These are phyloP conservation scores for Globisporangium echinulatum DNA, from an alignment of 352 stramenopile genomes.

Conservation along the genomic window DNA sequence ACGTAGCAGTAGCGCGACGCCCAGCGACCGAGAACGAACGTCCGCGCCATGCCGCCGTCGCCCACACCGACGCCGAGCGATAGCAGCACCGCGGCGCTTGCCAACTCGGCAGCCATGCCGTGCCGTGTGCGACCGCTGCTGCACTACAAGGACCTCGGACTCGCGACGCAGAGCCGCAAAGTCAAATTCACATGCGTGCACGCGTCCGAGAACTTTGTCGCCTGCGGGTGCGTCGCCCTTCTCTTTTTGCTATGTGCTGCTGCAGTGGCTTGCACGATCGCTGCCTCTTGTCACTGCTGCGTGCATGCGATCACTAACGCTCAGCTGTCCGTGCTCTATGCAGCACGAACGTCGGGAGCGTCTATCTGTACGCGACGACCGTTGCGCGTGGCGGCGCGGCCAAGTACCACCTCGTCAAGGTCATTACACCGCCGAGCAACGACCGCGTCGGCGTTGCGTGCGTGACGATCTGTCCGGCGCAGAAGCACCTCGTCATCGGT, in stretches of 20 bases:
- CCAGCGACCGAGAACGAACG: too few species aligned
- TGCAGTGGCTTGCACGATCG: background rate
- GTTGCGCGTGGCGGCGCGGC: slow-evolving; percentile 19
- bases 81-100: slow-evolving; percentile 3
- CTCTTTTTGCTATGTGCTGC: background rate
- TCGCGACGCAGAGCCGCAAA: slow-evolving; percentile 57
- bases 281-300: too few species aligned
- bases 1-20: too few species aligned
- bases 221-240: slow-evolving; percentile 49
- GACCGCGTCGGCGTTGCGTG: slow-evolving; percentile 69
- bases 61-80: slow-evolving; percentile 6
- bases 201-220: slow-evolving; percentile 81
- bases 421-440: slow-evolving; percentile 66
- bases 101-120: slow-evolving; percentile 7
- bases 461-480: slow-evolving; percentile 71
- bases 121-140: slow-evolving; percentile 50
- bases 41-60: too few species aligned
- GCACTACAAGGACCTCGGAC: slow-evolving; percentile 62
- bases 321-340: background rate
- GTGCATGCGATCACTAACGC: too few species aligned
- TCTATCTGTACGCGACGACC: slow-evolving; percentile 79
- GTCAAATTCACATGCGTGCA: slow-evolving; percentile 76
- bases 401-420: slow-evolving; percentile 86
- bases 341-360: slow-evolving; percentile 68
- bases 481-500: slow-evolving; percentile 77